Evolutionary conservation across 2,329 filamentous ascomycete genomes (phyloP).

Genomic region (Rutstroemia sp.): DNA sequence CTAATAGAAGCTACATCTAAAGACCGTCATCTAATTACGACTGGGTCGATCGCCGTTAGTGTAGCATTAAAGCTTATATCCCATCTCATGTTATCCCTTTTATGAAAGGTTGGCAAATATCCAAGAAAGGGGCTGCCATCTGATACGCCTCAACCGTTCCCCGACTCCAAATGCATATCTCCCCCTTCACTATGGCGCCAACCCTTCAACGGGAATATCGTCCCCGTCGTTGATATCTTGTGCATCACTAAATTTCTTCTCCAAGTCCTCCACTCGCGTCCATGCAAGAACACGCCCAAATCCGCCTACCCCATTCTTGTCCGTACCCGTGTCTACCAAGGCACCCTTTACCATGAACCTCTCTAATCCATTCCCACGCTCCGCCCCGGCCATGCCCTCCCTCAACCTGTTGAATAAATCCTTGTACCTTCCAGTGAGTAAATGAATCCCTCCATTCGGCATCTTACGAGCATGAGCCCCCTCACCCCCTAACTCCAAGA

Average conservation of each 20-base stretch:
- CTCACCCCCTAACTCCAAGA: constrained; percentile 38
- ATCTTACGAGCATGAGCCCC: constrained; percentile 35
- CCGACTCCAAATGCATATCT: no score
- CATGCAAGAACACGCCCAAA: constrained; percentile 12
- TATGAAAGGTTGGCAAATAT: no score
- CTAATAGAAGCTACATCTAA: no score
- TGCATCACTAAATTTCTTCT: neutral
- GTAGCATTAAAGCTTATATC: no score
- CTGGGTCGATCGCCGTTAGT: no score
- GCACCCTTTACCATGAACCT: constrained; percentile 40
- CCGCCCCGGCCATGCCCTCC: constrained; percentile 10
- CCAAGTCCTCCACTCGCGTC: neutral
- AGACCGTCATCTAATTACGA: no score
- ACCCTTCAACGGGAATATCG: no score
- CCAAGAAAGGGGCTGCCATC: no score
- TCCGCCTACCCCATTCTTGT: constrained; percentile 10
- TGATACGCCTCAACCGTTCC: no score
- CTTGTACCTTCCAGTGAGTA: constrained; percentile 38
- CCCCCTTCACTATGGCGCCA: no score
- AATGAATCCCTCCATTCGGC: constrained; percentile 37
- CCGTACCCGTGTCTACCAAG: constrained; percentile 8
- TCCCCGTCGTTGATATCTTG: no score
- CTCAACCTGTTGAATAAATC: constrained; percentile 37
- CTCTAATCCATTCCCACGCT: constrained; percentile 31
- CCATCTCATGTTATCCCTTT: no score